Evolutionary conservation across 1,284 basidiomycete genomes (phyloP), one percentile per base, ranked within the genome.

Genomic region (Pyrrhoderma lamaoense): DNA sequence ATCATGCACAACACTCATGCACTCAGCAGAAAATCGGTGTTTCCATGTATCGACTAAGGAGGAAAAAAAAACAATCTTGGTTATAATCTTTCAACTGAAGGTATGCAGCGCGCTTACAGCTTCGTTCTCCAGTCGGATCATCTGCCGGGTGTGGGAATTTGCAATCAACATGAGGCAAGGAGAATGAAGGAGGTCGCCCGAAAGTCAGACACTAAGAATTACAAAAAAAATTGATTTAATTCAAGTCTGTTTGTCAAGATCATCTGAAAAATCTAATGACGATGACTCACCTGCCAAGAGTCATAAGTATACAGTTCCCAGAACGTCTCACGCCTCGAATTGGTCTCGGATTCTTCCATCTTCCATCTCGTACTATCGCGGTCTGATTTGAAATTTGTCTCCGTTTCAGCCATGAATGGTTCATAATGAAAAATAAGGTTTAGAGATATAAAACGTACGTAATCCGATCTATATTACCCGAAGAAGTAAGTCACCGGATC

Each of bases 221-320:
- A 13, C 21, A n/a, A 18, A 42, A 53, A 50, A 59, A 19, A 27
- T 31, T n/a, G n/a, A n/a, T n/a, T n/a, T n/a, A n/a, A n/a, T n/a
- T n/a, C n/a, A n/a, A n/a, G n/a, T n/a, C n/a, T n/a, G 3, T 25
- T 2, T 25, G n/a, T 42, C 25, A 45, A n/a, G 25, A 38, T 2
- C 27, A 43, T 36, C 22, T 35, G 9, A n/a, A n/a, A 39, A 25
- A 23, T 19, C 23, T 34, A 7, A 31, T 2, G 18, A 40, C n/a
- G n/a, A n/a, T n/a, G n/a, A n/a, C 65, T 51, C 49, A 70, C 75
- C 68, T 87, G 85, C 75, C 80, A 79, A 1, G 82, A 78, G 62
- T 86, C 83, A 55, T 86, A 84, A 1, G 81, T 82, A 59, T 79
- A 85, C n/a, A 85, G 58, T 58, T 86, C 84, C 84, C 85, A 87